Evolutionary conservation across 768 basidiomycete genomes (phyloP).

Genomic region (Russula foetens): DNA sequence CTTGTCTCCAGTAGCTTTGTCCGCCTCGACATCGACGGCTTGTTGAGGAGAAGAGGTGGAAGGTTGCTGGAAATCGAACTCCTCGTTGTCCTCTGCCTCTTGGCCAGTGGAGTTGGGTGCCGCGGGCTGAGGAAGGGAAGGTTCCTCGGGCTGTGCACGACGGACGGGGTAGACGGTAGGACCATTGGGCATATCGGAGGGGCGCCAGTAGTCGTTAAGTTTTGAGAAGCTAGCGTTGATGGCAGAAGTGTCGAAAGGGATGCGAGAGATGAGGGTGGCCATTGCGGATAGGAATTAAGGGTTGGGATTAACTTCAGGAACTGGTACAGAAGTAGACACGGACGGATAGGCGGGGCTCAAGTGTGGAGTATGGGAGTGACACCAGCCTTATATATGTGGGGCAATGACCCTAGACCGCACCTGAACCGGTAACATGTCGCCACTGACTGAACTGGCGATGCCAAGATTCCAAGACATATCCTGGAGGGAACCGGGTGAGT

Average conservation of each 20-base stretch:
- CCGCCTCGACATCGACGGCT: slow-evolving; percentile 3
- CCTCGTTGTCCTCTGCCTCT: neutral
- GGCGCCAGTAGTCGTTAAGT: neutral
- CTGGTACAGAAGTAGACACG: neutral
- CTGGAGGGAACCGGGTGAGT: too few species aligned
- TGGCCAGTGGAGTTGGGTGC: neutral
- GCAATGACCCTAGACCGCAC: too few species aligned
- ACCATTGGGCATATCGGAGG: neutral
- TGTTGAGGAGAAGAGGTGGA: neutral
- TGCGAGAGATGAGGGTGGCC: slow-evolving; percentile 7
- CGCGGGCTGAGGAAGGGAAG: neutral
- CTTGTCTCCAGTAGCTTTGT: slow-evolving; percentile 11
- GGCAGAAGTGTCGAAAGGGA: slow-evolving; percentile 5
- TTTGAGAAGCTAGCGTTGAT: neutral
- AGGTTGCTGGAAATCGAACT: slow-evolving; percentile 6
- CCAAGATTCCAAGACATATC: too few species aligned
- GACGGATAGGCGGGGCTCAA: too few species aligned
- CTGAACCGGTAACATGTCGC: too few species aligned
- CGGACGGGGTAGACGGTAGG: neutral
- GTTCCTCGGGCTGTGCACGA: neutral
- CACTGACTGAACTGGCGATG: too few species aligned
- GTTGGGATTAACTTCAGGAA: neutral
- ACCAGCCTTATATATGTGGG: neutral
- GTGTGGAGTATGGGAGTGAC: too few species aligned
- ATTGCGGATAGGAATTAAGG: neutral